A percentile compares a stretch with the other conserved stretches of the same genome.
These are phyloP conservation scores for Cladophialophora exuberans DNA, from an alignment of 2,329 filamentous ascomycete species.

Conservation along the genomic window DNA sequence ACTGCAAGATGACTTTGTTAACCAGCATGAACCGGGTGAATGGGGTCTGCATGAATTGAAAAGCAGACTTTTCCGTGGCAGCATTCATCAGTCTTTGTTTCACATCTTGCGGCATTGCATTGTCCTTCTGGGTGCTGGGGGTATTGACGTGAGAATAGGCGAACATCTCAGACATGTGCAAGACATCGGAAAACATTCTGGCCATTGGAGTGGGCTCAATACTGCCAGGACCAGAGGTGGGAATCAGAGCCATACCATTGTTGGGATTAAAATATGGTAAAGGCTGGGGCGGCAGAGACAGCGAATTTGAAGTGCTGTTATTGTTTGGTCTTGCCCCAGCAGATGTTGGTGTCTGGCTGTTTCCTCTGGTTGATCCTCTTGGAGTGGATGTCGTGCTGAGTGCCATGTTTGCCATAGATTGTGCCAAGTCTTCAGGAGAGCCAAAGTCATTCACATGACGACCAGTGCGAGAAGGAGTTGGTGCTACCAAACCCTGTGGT, in stretches of 20 bases:
- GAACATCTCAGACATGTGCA: slow-evolving; percentile 23
- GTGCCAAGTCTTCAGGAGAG: slow-evolving; percentile 17
- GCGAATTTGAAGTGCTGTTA: too few species aligned
- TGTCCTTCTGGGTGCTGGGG: slow-evolving; percentile 29
- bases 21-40: slow-evolving; percentile 28
- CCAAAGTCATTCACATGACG: slow-evolving; percentile 18
- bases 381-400: slow-evolving; percentile 2
- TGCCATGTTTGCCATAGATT: slow-evolving; percentile 1
- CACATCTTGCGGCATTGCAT: slow-evolving; percentile 19
- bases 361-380: neutral
- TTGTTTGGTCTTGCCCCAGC: neutral
- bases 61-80: slow-evolving; percentile 23
- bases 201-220: neutral
- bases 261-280: slow-evolving; percentile 1
- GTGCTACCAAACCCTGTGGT: slow-evolving; percentile 1
- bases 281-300: neutral
- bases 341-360: neutral
- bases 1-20: slow-evolving; percentile 29
- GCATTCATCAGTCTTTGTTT: slow-evolving; percentile 27
- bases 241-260: slow-evolving; percentile 1
- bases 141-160: slow-evolving; percentile 27
- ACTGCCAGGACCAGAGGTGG: neutral
- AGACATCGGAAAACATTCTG: slow-evolving; percentile 13
- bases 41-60: slow-evolving; percentile 25
- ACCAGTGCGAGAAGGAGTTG: slow-evolving; percentile 2